Percentiles rank a stretch among this genome's conserved stretches.
These are phyloP conservation scores for Dacryopinax spathularia DNA, from an alignment of 768 basidiomycete genomes.

Conservation along the genomic window DNA sequence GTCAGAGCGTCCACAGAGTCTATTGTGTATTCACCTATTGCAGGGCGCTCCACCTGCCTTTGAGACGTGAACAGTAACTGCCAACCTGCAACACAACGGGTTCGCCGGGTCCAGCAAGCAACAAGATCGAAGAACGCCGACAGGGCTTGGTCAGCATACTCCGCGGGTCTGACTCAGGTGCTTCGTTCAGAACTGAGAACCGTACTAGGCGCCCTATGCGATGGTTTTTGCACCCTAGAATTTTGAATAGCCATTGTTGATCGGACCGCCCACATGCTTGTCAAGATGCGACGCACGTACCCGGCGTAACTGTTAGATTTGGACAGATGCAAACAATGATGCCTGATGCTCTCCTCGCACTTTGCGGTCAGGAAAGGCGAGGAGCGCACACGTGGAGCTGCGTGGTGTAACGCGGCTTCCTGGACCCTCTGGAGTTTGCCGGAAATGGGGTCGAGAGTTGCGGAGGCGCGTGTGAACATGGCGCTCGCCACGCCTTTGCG, in stretches of 20 bases:
- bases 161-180: neutral
- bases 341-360: no score
- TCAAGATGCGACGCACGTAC: neutral
- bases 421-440: neutral
- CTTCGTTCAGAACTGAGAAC: no score
- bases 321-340: neutral
- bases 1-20: no score
- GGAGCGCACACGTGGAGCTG: neutral
- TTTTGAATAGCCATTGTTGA: neutral
- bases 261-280: neutral
- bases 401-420: neutral
- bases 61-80: no score
- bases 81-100: no score
- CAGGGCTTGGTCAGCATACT: no score
- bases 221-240: conserved; percentile 2
- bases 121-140: no score
- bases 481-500: no score
- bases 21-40: no score
- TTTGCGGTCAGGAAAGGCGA: neutral
- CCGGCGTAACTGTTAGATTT: neutral
- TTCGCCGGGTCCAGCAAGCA: no score
- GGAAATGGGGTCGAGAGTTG: neutral
- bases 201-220: no score
- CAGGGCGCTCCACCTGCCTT: no score
- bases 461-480: neutral